Evolutionary conservation across 257 asterid genomes (phyloP), one percentile per base, ranked within the genome.

Genomic region (Gentiana dahurica): DNA sequence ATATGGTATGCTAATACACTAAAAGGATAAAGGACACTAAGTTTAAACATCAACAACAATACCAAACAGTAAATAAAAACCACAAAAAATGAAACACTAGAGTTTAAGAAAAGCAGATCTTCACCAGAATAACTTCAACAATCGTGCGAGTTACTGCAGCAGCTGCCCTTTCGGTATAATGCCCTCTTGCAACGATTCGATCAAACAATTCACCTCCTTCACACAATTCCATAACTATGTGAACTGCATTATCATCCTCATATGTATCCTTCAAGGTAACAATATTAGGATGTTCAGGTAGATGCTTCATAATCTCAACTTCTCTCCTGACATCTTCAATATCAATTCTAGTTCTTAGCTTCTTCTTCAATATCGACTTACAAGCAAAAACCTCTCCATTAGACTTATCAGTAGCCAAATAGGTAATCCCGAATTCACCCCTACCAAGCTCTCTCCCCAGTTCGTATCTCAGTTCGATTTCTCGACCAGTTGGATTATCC

Each of bases 391-490:
- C 24, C 24, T 24, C 24, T 24, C 24, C 24, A 24, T 24, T 24
- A 24, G 24, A 24, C 24, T 24, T 24, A 24, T 24, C 24, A 24
- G 24, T 24, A 24, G 24, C 24, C 24, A 24, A 24, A 24, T 84
- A 81, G 24, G 24, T 24, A 24, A 24, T 24, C 24, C 24, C 24
- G 24, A 24, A 24, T 24, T 24, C 24, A 53, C 86, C 89, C 66
- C 89, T 76, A 3, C 91, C 91, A 3, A 82, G 74, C 80, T 79
- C 91, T 33, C 73, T 69, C 9, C 91, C 87, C 13, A 79, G 81
- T 57, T 71, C 69, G 49, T 73, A 82, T 55, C 55, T 75, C 51
- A 64, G 77, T 4, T 66, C 70, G 45, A 83, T 69, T 51, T 72
- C 59, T 51, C 58, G 72, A 6, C 93, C 84, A 4, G 82, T 78